Conservation (phyloP, 177 flowering plant genomes). For the Vitis hybrid region DNA sequence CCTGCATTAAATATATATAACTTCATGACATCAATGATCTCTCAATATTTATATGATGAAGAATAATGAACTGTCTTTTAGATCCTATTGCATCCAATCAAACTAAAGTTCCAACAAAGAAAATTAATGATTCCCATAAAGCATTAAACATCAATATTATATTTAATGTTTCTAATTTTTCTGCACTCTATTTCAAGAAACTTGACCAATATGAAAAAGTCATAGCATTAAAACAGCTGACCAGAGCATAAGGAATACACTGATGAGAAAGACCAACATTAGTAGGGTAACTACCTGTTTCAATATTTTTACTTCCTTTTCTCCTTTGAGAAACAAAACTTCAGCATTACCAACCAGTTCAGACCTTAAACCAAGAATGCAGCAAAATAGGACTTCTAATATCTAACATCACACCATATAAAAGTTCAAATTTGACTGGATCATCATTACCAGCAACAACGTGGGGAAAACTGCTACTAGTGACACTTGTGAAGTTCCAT, state of each 20-base stretch:
- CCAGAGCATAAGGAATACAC: not conserved
- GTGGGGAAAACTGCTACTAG: not conserved
- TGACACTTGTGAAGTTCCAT: not conserved
- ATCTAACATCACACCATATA: too few relatives aligned
- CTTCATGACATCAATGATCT: too few relatives aligned
- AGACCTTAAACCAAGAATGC: not conserved
- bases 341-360: not conserved
- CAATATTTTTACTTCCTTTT: not conserved
- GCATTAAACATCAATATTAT: not conserved
- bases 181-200: not conserved
- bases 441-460: not conserved
- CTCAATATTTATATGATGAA: too few relatives aligned
- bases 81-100: not conserved
- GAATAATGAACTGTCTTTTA: not conserved
- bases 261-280: not conserved
- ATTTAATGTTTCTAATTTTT: too few relatives aligned
- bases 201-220: not conserved
- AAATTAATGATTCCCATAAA: too few relatives aligned
- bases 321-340: not conserved
- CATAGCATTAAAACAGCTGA: not conserved
- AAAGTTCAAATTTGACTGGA: not conserved
- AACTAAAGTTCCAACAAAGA: too few relatives aligned
- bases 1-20: slow-evolving; percentile 28
- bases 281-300: not conserved
- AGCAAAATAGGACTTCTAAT: not conserved